Percentiles rank a stretch among this genome's conserved stretches.
These are phyloP conservation scores for Monosporascus cannonballus DNA, from an alignment of 2,329 filamentous ascomycete genomes.

Conservation along the genomic window DNA sequence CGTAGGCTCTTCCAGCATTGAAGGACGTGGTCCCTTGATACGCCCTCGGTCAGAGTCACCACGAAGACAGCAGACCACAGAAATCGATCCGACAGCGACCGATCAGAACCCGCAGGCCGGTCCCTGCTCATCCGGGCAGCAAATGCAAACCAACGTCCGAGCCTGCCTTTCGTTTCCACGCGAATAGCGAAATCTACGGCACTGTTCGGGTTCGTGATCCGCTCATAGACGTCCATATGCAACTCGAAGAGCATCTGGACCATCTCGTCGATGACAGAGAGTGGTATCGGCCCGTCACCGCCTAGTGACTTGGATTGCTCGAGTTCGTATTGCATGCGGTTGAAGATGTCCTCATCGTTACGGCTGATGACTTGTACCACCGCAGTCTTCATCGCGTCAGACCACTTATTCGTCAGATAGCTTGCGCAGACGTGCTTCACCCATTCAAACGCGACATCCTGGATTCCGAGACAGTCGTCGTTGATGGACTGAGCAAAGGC, in stretches of 20 bases:
- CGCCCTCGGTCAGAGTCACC: conserved; percentile 46
- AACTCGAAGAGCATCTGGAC: conserved; percentile 57
- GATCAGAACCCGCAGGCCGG: conserved; percentile 26
- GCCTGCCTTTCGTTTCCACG: conserved; percentile 41
- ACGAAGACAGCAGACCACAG: conserved; percentile 52
- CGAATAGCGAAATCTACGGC: conserved; percentile 43
- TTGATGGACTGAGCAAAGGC: conserved; percentile 46
- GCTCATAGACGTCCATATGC: conserved; percentile 55
- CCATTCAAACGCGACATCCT: conserved; percentile 56
- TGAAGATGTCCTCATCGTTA: conserved; percentile 46
- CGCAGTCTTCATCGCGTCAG: conserved; percentile 48
- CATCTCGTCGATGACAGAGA: conserved; percentile 35
- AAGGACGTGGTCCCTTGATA: conserved; percentile 50
- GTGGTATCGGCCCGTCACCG: conserved; percentile 4
- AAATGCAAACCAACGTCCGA: conserved; percentile 46
- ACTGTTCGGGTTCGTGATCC: conserved; percentile 51
- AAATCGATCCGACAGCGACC: conserved; percentile 44
- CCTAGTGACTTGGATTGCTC: conserved; percentile 13
- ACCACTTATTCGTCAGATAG: conserved; percentile 52
- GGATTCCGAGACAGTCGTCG: conserved; percentile 44
- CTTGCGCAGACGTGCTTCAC: conserved; percentile 41
- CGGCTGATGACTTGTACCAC: conserved; percentile 52
- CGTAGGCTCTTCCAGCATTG: conserved; percentile 54
- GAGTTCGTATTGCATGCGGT: conserved; percentile 38
- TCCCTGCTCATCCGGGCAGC: conserved; percentile 39